A percentile compares a stretch with the other conserved stretches of the same genome.
phyloP scores from a whole-genome alignment of 345 rosid species.

The Rubroshorea leprosula region DNA sequence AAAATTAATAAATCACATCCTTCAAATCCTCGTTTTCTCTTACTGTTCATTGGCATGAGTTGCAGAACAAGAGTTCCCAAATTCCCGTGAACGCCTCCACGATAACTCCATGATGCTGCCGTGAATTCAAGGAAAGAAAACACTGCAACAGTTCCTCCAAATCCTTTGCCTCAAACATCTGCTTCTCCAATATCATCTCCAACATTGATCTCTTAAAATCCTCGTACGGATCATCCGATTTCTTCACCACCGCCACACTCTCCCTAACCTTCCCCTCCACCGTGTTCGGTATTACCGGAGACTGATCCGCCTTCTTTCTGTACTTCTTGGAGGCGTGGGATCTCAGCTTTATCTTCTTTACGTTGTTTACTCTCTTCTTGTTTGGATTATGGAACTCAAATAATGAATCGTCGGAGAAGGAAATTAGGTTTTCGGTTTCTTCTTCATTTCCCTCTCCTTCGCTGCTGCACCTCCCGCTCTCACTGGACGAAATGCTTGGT shows the following conservation, averaged over 20 bases:
- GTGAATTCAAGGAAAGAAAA: constrained; percentile 43
- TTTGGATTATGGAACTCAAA: constrained; percentile 5
- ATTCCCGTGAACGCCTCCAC: constrained; percentile 49
- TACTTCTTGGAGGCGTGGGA: constrained; percentile 15
- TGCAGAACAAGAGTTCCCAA: constrained; percentile 43
- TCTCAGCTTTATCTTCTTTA: constrained; percentile 1
- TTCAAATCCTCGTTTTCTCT: not conserved
- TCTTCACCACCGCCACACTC: constrained; percentile 55
- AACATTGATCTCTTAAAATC: constrained; percentile 59
- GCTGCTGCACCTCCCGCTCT: constrained; percentile 7
- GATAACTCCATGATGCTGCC: constrained; percentile 39
- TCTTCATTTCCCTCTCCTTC: constrained; percentile 1
- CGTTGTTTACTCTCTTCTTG: constrained; percentile 5
- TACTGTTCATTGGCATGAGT: not conserved
- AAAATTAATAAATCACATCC: too few species aligned
- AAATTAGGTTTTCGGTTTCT: constrained; percentile 7
- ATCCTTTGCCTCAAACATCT: constrained; percentile 36
- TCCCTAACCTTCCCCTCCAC: constrained; percentile 30
- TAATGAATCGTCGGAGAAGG: constrained; percentile 14
- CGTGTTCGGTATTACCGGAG: constrained; percentile 5
- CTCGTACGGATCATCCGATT: constrained; percentile 44
- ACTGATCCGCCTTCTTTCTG: constrained; percentile 9
- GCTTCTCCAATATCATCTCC: constrained; percentile 58
- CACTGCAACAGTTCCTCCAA: constrained; percentile 52
- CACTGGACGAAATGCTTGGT: constrained; percentile 33